Conservation (phyloP, 345 rosid species). For the Rhodamnia argentea region DNA sequence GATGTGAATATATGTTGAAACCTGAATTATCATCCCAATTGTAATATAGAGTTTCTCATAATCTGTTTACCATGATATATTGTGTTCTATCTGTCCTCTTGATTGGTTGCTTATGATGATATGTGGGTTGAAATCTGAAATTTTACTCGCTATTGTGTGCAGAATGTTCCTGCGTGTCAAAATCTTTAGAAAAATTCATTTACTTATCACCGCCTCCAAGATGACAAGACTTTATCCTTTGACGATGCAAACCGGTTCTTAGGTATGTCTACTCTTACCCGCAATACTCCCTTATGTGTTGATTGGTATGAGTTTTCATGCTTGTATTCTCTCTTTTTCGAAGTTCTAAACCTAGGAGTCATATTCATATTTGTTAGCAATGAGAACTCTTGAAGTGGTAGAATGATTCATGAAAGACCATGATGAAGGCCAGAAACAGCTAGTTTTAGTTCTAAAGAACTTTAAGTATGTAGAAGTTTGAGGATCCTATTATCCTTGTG, state of each 20-base stretch:
- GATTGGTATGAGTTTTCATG: neutral
- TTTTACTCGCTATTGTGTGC: conserved; percentile 14
- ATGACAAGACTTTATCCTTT: conserved; percentile 63
- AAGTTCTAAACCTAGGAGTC: neutral
- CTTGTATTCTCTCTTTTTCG: neutral
- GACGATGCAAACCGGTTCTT: conserved; percentile 80
- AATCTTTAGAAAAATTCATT: conserved; percentile 96
- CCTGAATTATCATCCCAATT: neutral
- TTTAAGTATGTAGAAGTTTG: no score
- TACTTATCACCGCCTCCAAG: conserved; percentile 78
- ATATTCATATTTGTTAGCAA: neutral
- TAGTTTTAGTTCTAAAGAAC: no score
- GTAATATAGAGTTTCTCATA: neutral
- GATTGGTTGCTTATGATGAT: neutral
- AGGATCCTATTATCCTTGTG: no score
- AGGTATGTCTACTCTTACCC: conserved; percentile 35
- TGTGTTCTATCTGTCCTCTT: neutral
- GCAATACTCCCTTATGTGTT: neutral
- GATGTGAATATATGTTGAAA: neutral
- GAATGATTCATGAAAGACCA: no score
- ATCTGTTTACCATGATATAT: neutral
- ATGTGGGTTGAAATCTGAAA: conserved; percentile 2
- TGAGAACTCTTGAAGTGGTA: no score
- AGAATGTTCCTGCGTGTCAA: conserved; percentile 94
- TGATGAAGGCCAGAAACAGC: no score